These are phyloP conservation scores for Saturnispora hagleri DNA, from an alignment of 805 yeast genomes.

Conservation along the genomic window DNA sequence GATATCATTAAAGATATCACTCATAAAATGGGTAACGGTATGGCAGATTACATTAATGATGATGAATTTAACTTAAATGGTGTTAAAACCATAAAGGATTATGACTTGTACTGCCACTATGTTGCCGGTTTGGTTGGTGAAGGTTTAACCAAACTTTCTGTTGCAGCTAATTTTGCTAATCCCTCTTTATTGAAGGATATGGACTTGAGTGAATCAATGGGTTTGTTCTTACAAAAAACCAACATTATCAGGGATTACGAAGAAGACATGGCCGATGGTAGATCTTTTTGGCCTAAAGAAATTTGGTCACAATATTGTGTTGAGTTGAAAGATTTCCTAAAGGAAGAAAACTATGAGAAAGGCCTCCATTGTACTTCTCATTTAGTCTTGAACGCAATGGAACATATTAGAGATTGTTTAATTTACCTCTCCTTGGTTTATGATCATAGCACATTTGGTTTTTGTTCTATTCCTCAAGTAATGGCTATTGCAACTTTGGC, in stretches of 20 bases:
- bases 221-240: constrained; percentile 88
- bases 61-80: constrained; percentile 76
- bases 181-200: constrained; percentile 43
- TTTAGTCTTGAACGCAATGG: constrained; percentile 67
- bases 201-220: constrained; percentile 75
- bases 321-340: constrained; percentile 48
- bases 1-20: constrained; percentile 73
- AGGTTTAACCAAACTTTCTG: constrained; percentile 78
- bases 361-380: constrained; percentile 78
- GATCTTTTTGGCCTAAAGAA: constrained; percentile 95
- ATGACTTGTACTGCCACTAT: constrained; percentile 87
- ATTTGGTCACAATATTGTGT: constrained; percentile 80
- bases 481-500: constrained; percentile 97
- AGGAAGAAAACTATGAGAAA: constrained; percentile 35
- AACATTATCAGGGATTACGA: constrained; percentile 92
- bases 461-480: constrained; percentile 97
- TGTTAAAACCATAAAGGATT: constrained; percentile 67
- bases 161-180: constrained; percentile 64
- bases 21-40: constrained; percentile 87
- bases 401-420: constrained; percentile 69
- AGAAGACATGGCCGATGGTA: constrained; percentile 85
- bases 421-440: constrained; percentile 64
- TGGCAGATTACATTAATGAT: constrained; percentile 85
- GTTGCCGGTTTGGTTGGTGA: constrained; percentile 98
- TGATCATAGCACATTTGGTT: constrained; percentile 78